A percentile compares a stretch with the other conserved stretches of the same genome.
These are phyloP conservation scores for Lepiota subincarnata DNA, from an alignment of 768 basidiomycete genomes.

Conservation along the genomic window DNA sequence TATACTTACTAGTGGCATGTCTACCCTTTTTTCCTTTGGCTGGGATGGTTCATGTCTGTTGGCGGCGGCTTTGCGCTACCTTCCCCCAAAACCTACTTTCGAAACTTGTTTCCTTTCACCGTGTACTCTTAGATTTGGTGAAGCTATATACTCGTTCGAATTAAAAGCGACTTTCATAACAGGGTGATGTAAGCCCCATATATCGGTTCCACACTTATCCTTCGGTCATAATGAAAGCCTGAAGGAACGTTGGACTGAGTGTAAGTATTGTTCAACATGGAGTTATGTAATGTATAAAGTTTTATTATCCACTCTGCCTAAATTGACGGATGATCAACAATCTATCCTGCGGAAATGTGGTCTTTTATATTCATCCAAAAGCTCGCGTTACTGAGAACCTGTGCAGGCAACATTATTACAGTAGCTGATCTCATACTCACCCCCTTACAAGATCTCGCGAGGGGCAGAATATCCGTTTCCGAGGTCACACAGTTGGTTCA, in stretches of 20 bases:
- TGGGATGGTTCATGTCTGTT: neutral
- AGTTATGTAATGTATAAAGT: conserved; percentile 11
- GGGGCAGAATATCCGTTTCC: conserved; percentile 46
- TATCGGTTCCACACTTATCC: too few species aligned
- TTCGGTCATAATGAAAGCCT: too few species aligned
- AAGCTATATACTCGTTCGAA: too few species aligned
- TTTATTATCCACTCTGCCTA: conserved; percentile 3
- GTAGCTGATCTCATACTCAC: conserved; percentile 48
- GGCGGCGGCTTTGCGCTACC: too few species aligned
- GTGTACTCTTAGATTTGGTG: neutral
- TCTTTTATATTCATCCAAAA: too few species aligned
- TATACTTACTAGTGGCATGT: neutral
- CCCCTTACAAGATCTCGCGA: conserved; percentile 48
- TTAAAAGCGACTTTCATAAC: too few species aligned
- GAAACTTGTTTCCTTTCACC: too few species aligned
- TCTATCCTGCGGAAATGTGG: conserved; percentile 29
- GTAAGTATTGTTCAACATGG: neutral
- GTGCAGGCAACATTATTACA: conserved; percentile 44
- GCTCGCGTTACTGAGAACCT: neutral
- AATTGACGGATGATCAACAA: conserved; percentile 18
- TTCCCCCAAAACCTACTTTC: too few species aligned
- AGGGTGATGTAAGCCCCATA: too few species aligned
- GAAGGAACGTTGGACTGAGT: too few species aligned
- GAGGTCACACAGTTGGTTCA: conserved; percentile 51
- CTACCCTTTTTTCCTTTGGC: neutral